These are phyloP conservation scores for Talaromyces wortmannii DNA, from an alignment of 495 filamentous ascomycete species.

Conservation along the genomic window DNA sequence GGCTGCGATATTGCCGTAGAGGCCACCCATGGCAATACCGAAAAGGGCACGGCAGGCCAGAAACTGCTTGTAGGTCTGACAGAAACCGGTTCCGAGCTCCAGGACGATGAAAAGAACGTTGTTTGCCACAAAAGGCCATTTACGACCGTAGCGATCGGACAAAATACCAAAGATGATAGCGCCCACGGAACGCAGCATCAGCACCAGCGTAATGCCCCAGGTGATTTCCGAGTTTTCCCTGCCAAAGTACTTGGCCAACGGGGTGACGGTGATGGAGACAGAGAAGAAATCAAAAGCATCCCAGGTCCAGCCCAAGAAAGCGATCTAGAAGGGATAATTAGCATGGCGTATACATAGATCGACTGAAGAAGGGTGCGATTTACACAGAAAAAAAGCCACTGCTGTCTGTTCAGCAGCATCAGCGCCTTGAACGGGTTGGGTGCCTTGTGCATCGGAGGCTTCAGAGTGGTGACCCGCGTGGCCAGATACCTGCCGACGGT, in stretches of 20 bases:
- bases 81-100: constrained; percentile 77
- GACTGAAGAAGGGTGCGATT: constrained; percentile 1
- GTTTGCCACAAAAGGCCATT: constrained; percentile 84
- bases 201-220: constrained; percentile 83
- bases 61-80: constrained; percentile 69
- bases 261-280: constrained; percentile 64
- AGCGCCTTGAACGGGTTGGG: constrained; percentile 74
- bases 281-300: constrained; percentile 93
- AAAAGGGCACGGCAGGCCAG: constrained; percentile 78
- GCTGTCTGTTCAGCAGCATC: constrained; percentile 58
- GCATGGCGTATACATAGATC: constrained; percentile 8
- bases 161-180: constrained; percentile 71
- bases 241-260: constrained; percentile 61
- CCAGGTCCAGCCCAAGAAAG: constrained; percentile 73
- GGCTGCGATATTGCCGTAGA: constrained; percentile 83
- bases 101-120: constrained; percentile 75
- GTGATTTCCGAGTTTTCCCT: constrained; percentile 70
- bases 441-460: constrained; percentile 69
- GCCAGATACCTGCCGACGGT: constrained; percentile 53
- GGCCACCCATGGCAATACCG: constrained; percentile 81
- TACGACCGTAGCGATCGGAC: constrained; percentile 75
- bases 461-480: constrained; percentile 66
- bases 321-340: constrained; percentile 27
- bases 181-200: constrained; percentile 74
- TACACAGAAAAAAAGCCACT: constrained; percentile 82